Evolutionary conservation across 2,329 filamentous ascomycete species (phyloP).

Genomic region (Cryphonectria naterciae): DNA sequence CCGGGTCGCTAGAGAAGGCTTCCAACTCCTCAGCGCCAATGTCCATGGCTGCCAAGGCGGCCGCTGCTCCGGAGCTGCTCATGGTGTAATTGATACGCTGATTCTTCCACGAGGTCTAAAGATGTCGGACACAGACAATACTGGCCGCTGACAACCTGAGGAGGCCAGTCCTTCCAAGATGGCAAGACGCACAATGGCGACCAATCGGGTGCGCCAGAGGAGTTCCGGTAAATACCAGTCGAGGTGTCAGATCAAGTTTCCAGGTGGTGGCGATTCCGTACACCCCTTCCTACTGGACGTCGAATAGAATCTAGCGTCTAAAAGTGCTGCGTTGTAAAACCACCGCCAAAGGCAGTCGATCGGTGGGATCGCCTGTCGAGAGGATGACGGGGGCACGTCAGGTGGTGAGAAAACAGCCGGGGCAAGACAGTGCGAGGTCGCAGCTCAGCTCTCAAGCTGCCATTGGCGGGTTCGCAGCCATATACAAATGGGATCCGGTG

Average conservation of each 20-base stretch:
- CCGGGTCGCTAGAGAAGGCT: slow-evolving; percentile 28
- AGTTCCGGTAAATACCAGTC: not conserved
- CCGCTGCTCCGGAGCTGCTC: slow-evolving; percentile 20
- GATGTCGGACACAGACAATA: not conserved
- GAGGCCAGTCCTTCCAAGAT: not conserved
- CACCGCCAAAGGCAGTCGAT: not conserved
- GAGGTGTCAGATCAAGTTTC: not conserved
- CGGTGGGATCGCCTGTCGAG: not conserved
- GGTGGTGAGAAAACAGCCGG: not conserved
- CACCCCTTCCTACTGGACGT: not conserved
- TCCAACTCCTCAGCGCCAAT: slow-evolving; percentile 28
- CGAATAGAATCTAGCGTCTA: not conserved
- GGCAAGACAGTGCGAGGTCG: not conserved
- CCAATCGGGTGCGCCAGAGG: not conserved
- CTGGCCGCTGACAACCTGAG: not conserved
- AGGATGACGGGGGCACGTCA: not conserved
- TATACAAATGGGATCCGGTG: not conserved
- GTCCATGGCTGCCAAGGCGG: slow-evolving; percentile 21
- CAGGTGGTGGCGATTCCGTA: slow-evolving; percentile 10
- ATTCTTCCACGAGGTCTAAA: not conserved
- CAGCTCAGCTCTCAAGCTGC: slow-evolving; percentile 12
- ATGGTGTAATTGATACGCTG: slow-evolving; percentile 10
- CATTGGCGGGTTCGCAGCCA: slow-evolving; percentile 13
- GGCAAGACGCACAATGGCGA: not conserved
- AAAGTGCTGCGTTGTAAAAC: not conserved